Evolutionary conservation across 2,329 filamentous ascomycete species (phyloP).

Genomic region (Ophiostoma populinum): DNA sequence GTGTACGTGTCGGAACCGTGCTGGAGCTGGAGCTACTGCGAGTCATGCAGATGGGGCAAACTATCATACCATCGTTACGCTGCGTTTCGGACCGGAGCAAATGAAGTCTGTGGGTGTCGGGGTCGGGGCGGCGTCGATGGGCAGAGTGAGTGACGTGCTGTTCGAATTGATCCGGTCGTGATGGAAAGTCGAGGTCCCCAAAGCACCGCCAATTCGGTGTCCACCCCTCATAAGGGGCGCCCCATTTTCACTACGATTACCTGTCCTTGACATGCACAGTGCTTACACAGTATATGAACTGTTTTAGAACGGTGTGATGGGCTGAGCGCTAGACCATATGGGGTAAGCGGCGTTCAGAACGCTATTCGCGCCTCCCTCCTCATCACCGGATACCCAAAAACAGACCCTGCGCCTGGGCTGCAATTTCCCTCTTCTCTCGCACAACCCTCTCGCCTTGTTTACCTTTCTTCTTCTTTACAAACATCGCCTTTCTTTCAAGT

Average conservation of each 20-base stretch:
- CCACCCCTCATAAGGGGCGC: slow-evolving; percentile 8
- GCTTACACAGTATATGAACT: slow-evolving; percentile 2
- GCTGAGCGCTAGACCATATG: neutral
- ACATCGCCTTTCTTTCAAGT: neutral
- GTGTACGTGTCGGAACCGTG: neutral
- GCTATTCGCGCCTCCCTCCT: neutral
- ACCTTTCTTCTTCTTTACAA: neutral
- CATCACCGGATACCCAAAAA: neutral
- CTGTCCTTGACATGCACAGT: slow-evolving; percentile 12
- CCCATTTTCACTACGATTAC: slow-evolving; percentile 11
- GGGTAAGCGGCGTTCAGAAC: neutral
- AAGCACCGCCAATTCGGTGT: slow-evolving; percentile 7
- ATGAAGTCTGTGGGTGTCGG: neutral
- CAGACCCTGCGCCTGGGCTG: neutral
- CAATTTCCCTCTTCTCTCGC: neutral
- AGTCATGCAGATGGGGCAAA: too few species aligned
- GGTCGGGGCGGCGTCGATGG: neutral
- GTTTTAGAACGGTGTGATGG: slow-evolving; percentile 1
- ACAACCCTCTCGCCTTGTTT: neutral
- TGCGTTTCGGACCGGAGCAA: neutral
- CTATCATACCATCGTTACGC: slow-evolving; percentile 7
- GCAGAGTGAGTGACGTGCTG: neutral
- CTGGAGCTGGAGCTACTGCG: too few species aligned
- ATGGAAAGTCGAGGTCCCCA: slow-evolving; percentile 6
- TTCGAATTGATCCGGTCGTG: slow-evolving; percentile 2